A percentile compares a stretch with the other conserved stretches of the same genome.
Evolutionary conservation across 2,329 filamentous ascomycete genomes (phyloP).

Genomic region (Cytospora leucostoma): DNA sequence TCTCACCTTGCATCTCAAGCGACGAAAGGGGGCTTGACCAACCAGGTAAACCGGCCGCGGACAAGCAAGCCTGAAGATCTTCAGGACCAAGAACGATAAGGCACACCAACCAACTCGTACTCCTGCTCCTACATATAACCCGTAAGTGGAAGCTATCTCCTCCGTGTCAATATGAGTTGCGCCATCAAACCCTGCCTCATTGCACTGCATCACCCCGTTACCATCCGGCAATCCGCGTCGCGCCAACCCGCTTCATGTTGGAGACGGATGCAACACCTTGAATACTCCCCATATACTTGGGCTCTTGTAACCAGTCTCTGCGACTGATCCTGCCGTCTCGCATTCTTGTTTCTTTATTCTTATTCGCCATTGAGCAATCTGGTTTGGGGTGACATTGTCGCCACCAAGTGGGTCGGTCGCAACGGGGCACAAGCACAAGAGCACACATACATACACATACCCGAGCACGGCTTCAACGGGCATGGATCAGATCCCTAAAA

Average conservation of each 20-base stretch:
- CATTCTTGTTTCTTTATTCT: neutral
- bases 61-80: constrained; percentile 4
- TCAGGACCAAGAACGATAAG: neutral
- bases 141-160: constrained; percentile 14
- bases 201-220: neutral
- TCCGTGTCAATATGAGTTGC: constrained; percentile 1
- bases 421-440: neutral
- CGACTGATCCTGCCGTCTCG: neutral
- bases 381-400: constrained; percentile 14
- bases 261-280: constrained; percentile 10
- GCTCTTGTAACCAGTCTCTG: neutral
- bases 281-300: neutral
- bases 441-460: neutral
- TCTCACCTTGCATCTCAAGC: constrained; percentile 16
- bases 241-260: neutral
- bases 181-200: neutral
- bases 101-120: neutral
- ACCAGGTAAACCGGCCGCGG: constrained; percentile 10
- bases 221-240: neutral
- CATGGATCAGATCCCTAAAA: constrained; percentile 19
- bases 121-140: constrained; percentile 3
- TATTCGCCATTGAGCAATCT: constrained; percentile 8
- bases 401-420: constrained; percentile 18
- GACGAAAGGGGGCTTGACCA: constrained; percentile 21
- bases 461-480: constrained; percentile 8